phyloP scores from a whole-genome alignment of 345 rosid genomes.

The Dipteronia sinensis region DNA sequence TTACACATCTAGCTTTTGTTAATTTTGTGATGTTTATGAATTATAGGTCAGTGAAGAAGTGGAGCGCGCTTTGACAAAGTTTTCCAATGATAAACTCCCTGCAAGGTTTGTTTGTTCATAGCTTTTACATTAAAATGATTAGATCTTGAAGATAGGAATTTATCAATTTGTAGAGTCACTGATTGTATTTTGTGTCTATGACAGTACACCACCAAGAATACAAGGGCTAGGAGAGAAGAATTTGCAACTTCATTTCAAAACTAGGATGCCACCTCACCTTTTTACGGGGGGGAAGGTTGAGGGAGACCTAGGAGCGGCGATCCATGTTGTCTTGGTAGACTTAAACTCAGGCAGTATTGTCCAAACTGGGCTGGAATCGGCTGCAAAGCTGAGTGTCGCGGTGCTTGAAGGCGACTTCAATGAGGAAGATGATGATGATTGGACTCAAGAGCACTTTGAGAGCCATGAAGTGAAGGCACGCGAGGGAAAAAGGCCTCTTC shows the following conservation, averaged over 20 bases:
- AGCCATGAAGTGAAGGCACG: conserved; percentile 80
- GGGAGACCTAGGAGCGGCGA: conserved; percentile 85
- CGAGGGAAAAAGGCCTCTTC: conserved; percentile 82
- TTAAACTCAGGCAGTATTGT: conserved; percentile 57
- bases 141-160: not conserved
- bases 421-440: conserved; percentile 62
- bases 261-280: conserved; percentile 89
- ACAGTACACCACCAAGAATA: conserved; percentile 64
- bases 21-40: conserved; percentile 16
- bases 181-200: conserved; percentile 2
- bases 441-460: conserved; percentile 77
- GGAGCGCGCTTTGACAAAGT: conserved; percentile 78
- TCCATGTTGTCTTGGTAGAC: conserved; percentile 76
- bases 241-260: conserved; percentile 75
- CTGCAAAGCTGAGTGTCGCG: conserved; percentile 64
- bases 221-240: conserved; percentile 62
- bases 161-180: not conserved
- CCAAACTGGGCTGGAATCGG: conserved; percentile 68
- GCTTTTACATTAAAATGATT: not conserved
- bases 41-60: conserved; percentile 93
- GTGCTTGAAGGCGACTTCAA: conserved; percentile 91
- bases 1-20: not conserved
- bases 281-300: conserved; percentile 93
- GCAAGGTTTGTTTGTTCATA: conserved; percentile 60
- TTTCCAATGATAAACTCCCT: conserved; percentile 54